A percentile compares a stretch with the other conserved stretches of the same genome.
These are phyloP conservation scores for Halophytophthora polymorphica DNA, from an alignment of 352 stramenopile genomes.

Conservation along the genomic window DNA sequence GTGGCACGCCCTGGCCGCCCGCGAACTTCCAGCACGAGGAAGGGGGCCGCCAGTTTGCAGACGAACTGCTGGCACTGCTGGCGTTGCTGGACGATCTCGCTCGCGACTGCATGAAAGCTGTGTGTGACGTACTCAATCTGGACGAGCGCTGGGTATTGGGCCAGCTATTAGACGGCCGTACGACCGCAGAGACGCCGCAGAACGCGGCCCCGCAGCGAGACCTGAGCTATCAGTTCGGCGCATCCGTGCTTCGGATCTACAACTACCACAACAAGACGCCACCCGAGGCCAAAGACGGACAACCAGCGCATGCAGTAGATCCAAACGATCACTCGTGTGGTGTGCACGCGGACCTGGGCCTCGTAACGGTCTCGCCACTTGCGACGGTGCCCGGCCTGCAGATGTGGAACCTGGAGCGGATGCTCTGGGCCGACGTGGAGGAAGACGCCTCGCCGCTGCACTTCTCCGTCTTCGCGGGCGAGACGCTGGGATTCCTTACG, in stretches of 20 bases:
- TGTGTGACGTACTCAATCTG: conserved; percentile 70
- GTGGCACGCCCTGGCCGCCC: conserved; percentile 76
- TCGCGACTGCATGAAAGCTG: conserved; percentile 71
- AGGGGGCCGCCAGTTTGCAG: conserved; percentile 43
- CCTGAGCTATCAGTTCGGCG: conserved; percentile 69
- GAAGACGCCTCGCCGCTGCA: conserved; percentile 49
- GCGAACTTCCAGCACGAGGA: conserved; percentile 54
- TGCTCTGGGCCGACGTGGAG: conserved; percentile 79
- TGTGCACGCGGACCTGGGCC: conserved; percentile 73
- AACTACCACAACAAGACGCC: conserved; percentile 78
- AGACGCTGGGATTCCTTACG: conserved; percentile 71
- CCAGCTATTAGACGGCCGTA: conserved; percentile 63
- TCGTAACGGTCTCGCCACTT: conserved; percentile 76
- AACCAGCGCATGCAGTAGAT: conserved; percentile 15
- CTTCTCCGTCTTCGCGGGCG: conserved; percentile 80
- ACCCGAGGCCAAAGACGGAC: neutral
- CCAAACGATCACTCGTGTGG: conserved; percentile 69
- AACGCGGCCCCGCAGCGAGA: conserved; percentile 25
- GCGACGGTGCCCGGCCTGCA: conserved; percentile 73
- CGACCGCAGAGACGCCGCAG: conserved; percentile 22
- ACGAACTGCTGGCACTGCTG: conserved; percentile 53
- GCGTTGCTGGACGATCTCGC: conserved; percentile 62
- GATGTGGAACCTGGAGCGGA: conserved; percentile 87
- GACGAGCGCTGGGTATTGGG: conserved; percentile 60
- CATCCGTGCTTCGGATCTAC: conserved; percentile 81